phyloP scores from a whole-genome alignment of 148 eudicot species.

The Chenopodium formosanum region DNA sequence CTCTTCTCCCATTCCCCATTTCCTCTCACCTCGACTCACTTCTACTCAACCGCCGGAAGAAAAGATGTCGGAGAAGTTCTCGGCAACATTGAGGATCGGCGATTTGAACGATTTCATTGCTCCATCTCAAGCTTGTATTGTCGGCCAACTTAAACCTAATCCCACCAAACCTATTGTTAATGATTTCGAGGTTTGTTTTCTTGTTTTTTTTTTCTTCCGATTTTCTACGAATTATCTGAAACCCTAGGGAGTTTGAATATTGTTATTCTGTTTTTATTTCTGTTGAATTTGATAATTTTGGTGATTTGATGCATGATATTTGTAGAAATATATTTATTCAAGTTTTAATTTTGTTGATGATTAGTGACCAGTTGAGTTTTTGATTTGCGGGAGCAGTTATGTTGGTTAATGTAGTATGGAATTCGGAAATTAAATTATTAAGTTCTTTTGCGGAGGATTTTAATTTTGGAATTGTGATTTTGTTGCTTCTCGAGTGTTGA shows the following conservation, averaged over 20 bases:
- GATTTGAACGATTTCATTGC: slow-evolving; percentile 89
- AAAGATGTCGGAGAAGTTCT: slow-evolving; percentile 47
- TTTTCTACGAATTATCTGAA: neutral
- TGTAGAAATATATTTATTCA: neutral
- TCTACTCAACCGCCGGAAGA: too few relatives aligned
- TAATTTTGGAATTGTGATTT: too few relatives aligned
- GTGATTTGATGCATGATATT: neutral
- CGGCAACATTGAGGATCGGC: slow-evolving; percentile 70
- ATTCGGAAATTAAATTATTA: neutral
- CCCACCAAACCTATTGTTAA: neutral
- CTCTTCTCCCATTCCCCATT: too few relatives aligned
- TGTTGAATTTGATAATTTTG: neutral
- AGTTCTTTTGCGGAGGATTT: too few relatives aligned
- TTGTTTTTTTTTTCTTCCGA: too few relatives aligned
- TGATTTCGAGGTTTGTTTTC: slow-evolving; percentile 1
- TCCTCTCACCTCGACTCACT: too few relatives aligned
- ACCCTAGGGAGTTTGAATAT: neutral
- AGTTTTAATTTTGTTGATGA: neutral
- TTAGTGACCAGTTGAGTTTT: neutral
- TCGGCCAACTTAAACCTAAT: slow-evolving; percentile 41
- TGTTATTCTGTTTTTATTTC: too few relatives aligned
- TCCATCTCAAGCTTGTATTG: slow-evolving; percentile 87
- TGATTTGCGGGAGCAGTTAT: neutral
- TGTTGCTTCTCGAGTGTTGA: too few relatives aligned
- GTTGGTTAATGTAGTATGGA: neutral